Evolutionary conservation across 352 stramenopile genomes (phyloP).

Genomic region (Aphanomyces cochlioides): DNA sequence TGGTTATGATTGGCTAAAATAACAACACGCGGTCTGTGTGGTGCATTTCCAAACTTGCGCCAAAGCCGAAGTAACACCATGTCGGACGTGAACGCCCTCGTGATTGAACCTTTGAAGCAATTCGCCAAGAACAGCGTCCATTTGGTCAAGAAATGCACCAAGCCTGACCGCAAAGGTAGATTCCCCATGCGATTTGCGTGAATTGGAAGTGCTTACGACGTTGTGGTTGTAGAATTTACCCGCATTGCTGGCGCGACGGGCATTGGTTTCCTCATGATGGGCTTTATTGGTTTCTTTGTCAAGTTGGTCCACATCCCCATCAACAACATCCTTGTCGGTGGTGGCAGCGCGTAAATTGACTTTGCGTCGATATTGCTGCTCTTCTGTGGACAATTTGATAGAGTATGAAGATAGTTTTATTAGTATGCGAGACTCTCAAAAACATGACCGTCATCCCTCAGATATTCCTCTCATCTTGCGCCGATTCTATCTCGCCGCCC

Average conservation of each 20-base stretch:
- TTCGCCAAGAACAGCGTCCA: constrained; percentile 97
- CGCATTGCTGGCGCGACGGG: constrained; percentile 92
- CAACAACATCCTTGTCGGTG: constrained; percentile 99
- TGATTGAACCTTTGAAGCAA: constrained; percentile 95
- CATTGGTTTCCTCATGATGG: constrained; percentile 98
- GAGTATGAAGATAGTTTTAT: constrained; percentile 25
- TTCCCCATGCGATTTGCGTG: not conserved
- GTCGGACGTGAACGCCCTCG: constrained; percentile 87
- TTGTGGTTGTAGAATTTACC: constrained; percentile 85
- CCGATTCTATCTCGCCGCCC: not conserved
- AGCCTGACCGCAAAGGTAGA: constrained; percentile 96
- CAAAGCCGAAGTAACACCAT: constrained; percentile 37
- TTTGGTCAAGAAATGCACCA: constrained; percentile 99
- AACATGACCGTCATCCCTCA: constrained; percentile 1
- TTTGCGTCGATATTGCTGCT: not conserved
- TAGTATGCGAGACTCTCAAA: constrained; percentile 8
- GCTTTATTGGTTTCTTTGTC: constrained; percentile 99
- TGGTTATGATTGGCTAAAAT: constrained; percentile 8
- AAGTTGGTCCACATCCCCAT: constrained; percentile 99
- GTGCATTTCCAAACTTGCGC: not conserved
- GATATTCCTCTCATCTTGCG: not conserved
- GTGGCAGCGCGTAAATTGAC: constrained; percentile 58
- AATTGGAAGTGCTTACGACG: not conserved
- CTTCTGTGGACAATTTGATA: not conserved
- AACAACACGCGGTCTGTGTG: not conserved